Conservation (phyloP, 164 flowering plant genomes). For the Cinnamomum chago region DNA sequence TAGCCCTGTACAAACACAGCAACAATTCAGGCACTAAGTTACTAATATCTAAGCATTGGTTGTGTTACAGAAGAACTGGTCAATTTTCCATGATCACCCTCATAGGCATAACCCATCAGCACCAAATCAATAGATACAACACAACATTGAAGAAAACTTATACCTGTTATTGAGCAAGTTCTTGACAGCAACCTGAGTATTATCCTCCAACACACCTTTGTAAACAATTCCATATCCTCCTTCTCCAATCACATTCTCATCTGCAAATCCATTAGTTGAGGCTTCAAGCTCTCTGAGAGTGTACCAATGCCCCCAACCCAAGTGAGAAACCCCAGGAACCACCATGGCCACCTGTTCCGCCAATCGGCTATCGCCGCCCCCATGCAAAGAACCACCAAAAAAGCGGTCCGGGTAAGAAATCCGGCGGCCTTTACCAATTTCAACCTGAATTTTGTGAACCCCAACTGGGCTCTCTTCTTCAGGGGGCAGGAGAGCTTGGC, state of each 20-base stretch:
- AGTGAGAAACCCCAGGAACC: constrained; percentile 65
- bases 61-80: no score
- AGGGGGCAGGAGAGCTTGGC: constrained; percentile 14
- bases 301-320: constrained; percentile 84
- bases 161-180: constrained; percentile 73
- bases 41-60: no score
- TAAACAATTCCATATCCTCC: constrained; percentile 78
- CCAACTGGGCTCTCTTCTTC: constrained; percentile 34
- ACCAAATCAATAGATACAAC: background rate
- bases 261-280: constrained; percentile 52
- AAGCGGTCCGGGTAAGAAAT: constrained; percentile 49
- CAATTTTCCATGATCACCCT: no score
- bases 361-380: constrained; percentile 37
- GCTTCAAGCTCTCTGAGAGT: constrained; percentile 67
- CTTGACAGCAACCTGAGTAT: constrained; percentile 50
- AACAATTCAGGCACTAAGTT: no score
- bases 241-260: constrained; percentile 69
- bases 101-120: background rate
- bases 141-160: background rate
- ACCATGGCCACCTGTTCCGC: constrained; percentile 29
- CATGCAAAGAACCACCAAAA: constrained; percentile 37
- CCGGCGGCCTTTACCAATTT: constrained; percentile 42
- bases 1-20: no score
- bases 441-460: constrained; percentile 43
- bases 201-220: constrained; percentile 48